These are phyloP conservation scores for Pseudopithomyces chartarum DNA, from an alignment of 2,329 filamentous ascomycete species.

Conservation along the genomic window DNA sequence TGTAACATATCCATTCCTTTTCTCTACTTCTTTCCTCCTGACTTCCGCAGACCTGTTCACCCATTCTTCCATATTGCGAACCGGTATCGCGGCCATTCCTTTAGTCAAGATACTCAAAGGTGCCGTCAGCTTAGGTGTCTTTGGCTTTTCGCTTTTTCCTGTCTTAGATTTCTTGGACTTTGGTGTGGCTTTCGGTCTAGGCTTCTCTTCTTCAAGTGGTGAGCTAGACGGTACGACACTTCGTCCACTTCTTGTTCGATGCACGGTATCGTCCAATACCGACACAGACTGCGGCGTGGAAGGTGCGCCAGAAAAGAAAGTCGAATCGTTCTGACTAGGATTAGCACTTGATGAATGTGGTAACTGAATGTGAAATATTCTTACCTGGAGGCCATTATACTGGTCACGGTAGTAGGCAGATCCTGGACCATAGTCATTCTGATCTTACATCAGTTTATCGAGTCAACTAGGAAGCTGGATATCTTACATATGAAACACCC, in stretches of 20 bases:
- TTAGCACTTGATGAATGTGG: conserved; percentile 21
- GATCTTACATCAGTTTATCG: conserved; percentile 24
- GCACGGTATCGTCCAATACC: conserved; percentile 45
- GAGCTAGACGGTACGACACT: conserved; percentile 30
- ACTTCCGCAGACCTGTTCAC: conserved; percentile 73
- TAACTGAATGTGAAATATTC: conserved; percentile 3
- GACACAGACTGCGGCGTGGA: conserved; percentile 52
- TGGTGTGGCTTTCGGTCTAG: conserved; percentile 34
- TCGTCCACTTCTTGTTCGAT: conserved; percentile 45
- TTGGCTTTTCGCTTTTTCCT: conserved; percentile 50
- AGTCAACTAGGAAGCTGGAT: background rate
- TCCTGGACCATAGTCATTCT: conserved; percentile 40
- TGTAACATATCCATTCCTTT: conserved; percentile 78
- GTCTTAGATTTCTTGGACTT: conserved; percentile 52
- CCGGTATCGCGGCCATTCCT: conserved; percentile 63
- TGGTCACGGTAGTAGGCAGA: conserved; percentile 34
- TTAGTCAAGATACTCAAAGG: conserved; percentile 75
- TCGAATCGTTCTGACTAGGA: conserved; percentile 27
- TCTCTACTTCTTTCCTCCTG: conserved; percentile 70
- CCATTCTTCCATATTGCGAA: conserved; percentile 80
- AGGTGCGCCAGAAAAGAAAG: conserved; percentile 40
- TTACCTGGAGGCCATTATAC: conserved; percentile 31
- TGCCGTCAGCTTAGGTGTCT: conserved; percentile 62
- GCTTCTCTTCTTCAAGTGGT: conserved; percentile 27
- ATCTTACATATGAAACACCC: conserved; percentile 41